A percentile compares a stretch with the other conserved stretches of the same genome.
phyloP scores from a whole-genome alignment of 2,329 filamentous ascomycete genomes.

The Periglandula ipomoeae region DNA sequence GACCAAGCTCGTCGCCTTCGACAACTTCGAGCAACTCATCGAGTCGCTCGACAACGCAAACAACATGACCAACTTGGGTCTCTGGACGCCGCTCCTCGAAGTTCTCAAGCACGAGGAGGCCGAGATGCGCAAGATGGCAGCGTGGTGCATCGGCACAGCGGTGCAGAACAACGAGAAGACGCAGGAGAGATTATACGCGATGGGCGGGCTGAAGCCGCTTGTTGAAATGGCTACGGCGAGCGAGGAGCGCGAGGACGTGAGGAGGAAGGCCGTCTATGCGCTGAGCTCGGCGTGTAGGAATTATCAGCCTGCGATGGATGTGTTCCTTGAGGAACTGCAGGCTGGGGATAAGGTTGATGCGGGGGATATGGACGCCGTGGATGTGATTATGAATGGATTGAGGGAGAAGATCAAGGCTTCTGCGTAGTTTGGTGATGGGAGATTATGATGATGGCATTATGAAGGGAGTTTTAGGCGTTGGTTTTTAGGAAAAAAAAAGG shows the following conservation, averaged over 20 bases:
- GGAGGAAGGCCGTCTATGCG: slow-evolving; percentile 83
- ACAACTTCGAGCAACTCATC: slow-evolving; percentile 90
- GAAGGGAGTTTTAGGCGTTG: slow-evolving; percentile 24
- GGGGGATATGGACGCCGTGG: slow-evolving; percentile 76
- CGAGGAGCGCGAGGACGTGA: slow-evolving; percentile 46
- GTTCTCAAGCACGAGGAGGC: slow-evolving; percentile 59
- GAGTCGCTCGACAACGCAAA: slow-evolving; percentile 96
- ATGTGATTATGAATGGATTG: slow-evolving; percentile 61
- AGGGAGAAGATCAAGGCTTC: slow-evolving; percentile 39
- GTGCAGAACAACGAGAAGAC: slow-evolving; percentile 90
- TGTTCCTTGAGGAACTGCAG: slow-evolving; percentile 53
- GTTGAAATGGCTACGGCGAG: slow-evolving; percentile 45
- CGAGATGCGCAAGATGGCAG: slow-evolving; percentile 73
- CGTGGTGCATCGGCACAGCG: slow-evolving; percentile 90
- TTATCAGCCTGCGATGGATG: slow-evolving; percentile 74
- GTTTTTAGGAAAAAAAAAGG: too few relatives aligned
- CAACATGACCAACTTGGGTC: slow-evolving; percentile 67
- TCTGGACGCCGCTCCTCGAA: slow-evolving; percentile 74
- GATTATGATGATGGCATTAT: slow-evolving; percentile 20
- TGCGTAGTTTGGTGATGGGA: too few relatives aligned
- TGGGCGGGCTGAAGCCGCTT: slow-evolving; percentile 62
- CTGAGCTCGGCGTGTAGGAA: slow-evolving; percentile 81
- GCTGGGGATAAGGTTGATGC: slow-evolving; percentile 62
- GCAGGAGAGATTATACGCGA: slow-evolving; percentile 60
- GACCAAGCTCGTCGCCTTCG: slow-evolving; percentile 74